Percentiles rank a stretch among this genome's conserved stretches.
Conservation (phyloP, 2,329 filamentous ascomycete species). For the Pseudogymnoascus sp. region DNA sequence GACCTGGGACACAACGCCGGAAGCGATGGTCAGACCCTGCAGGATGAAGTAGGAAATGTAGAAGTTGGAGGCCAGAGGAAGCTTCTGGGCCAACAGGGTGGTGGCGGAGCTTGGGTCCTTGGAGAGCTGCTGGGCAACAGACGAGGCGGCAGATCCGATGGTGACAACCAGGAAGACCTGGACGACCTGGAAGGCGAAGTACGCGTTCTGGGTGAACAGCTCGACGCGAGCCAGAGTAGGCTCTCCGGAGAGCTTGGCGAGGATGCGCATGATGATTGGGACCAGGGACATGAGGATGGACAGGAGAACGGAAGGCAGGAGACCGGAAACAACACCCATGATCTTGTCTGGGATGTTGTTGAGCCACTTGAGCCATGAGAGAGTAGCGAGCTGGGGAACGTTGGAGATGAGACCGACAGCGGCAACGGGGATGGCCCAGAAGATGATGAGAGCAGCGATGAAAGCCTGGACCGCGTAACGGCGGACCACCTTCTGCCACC, state of each 20-base stretch:
- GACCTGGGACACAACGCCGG: conserved; percentile 66
- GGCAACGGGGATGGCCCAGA: conserved; percentile 72
- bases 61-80: conserved; percentile 84
- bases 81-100: conserved; percentile 57
- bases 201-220: conserved; percentile 81
- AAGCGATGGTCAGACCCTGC: conserved; percentile 74
- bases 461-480: conserved; percentile 62
- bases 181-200: conserved; percentile 83
- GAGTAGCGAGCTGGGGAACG: conserved; percentile 57
- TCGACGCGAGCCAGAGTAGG: conserved; percentile 75
- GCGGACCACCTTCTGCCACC: conserved; percentile 77
- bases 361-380: conserved; percentile 68
- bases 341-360: conserved; percentile 60
- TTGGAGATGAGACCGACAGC: conserved; percentile 83
- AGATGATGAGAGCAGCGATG: conserved; percentile 70
- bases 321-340: conserved; percentile 73
- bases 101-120: conserved; percentile 54
- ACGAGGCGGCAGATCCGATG: conserved; percentile 69
- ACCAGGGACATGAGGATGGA: conserved; percentile 80
- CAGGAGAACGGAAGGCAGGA: conserved; percentile 71
- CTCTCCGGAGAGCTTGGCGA: conserved; percentile 72
- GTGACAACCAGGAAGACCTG: conserved; percentile 90
- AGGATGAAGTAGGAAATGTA: conserved; percentile 94
- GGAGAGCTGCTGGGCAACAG: conserved; percentile 55
- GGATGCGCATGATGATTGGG: conserved; percentile 70